Base-by-base conservation (phyloP, 1,284 basidiomycete species). In the Cryptococcus sp. region DNA sequence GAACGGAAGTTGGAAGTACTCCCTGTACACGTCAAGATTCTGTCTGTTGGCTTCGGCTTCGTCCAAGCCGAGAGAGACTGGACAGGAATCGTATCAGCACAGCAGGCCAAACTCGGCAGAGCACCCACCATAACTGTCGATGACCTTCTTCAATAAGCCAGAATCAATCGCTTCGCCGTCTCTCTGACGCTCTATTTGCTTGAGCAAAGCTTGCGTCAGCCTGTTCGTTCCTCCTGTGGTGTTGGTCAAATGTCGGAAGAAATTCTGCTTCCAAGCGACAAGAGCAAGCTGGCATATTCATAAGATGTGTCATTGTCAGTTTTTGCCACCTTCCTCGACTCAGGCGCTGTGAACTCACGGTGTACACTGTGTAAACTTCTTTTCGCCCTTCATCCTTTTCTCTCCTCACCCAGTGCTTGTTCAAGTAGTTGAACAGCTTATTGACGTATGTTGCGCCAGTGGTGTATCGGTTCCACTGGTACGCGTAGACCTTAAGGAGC, bases 321-420 rank as follows among this genome's bases (percentile, higher is more conserved):
- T 10, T 49, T 16, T 20, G 25, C 38, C 16, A 40, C 38, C 38
- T 23, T 10, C 55, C 20, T 39, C 17, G 5, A 17, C 17, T 15
- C 11, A n/a, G 17, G 19, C 35, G 15, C 20, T 17, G n/a, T 30
- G 45, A n/a, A 83, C 90, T 72, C 73, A 95, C 93, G 30, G 94
- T 99, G 80, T 98, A 99, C 27, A 99, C 91, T 5, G 87, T 88
- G 79, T 96, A 97, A 45, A 98, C 89, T 52, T 90, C 89, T 80
- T 94, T 98, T 71, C 93, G 85, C 5, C 96, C 96, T 76, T 99
- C 95, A 70, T 99, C 96, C 75, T 95, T 89, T 78, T 99, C 94
- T 47, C 95, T 86, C 81, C 96, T 97, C 50, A 99, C 94, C 96
- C 96, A 99, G 80, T 98, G 93, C 59, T 95, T 90, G 78, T 99